phyloP scores from a whole-genome alignment of 139 green algal genomes.

The Chlamydomonas sp. region DNA sequence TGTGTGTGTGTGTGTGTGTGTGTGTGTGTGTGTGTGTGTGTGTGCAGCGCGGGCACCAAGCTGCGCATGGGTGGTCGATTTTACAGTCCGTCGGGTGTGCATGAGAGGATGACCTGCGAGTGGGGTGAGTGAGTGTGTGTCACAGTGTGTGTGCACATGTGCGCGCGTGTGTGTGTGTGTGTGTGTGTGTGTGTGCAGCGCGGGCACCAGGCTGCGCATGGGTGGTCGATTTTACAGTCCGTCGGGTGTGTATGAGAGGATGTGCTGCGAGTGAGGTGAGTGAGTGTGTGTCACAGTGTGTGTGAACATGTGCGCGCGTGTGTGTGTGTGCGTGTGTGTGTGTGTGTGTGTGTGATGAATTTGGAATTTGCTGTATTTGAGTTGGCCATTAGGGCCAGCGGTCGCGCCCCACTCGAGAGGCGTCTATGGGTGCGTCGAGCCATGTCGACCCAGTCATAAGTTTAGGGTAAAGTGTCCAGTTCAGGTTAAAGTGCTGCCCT shows the following conservation, averaged over 20 bases:
- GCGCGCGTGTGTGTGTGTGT: not conserved
- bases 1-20: not conserved
- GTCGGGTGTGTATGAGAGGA: constrained; percentile 72
- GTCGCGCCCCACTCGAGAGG: too few species aligned
- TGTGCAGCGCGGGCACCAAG: constrained; percentile 33
- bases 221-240: too few species aligned
- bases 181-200: too few species aligned
- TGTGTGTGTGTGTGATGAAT: too few species aligned
- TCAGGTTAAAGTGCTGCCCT: too few species aligned
- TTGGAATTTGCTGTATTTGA: too few species aligned
- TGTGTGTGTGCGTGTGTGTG: not conserved
- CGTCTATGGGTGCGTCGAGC: too few species aligned
- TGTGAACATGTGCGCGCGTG: not conserved
- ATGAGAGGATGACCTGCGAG: constrained; percentile 66
- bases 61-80: constrained; percentile 58
- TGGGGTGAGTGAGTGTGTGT: not conserved
- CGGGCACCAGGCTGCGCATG: constrained; percentile 44
- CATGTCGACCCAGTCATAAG: too few species aligned
- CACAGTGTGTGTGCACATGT: not conserved
- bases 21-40: too few species aligned
- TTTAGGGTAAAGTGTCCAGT: too few species aligned
- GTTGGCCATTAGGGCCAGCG: too few species aligned
- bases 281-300: not conserved
- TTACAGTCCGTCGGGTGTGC: too few species aligned
- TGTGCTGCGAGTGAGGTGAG: constrained; percentile 42